These are phyloP conservation scores for Saccharomycopsis fibuligera DNA, from an alignment of 805 yeast genomes.

Conservation along the genomic window DNA sequence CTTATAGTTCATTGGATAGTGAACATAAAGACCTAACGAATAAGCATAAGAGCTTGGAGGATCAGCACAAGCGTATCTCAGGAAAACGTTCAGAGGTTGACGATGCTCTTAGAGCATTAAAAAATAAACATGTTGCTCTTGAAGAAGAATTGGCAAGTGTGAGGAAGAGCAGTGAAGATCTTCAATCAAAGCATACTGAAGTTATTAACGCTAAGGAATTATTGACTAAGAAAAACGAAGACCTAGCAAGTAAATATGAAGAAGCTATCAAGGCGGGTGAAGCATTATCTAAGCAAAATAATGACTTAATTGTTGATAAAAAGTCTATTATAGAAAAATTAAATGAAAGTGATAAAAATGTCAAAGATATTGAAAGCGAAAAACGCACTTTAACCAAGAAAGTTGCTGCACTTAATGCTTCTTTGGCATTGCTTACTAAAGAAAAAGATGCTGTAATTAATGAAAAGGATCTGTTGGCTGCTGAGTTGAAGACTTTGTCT, in stretches of 20 bases:
- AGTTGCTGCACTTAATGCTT: slow-evolving; percentile 5
- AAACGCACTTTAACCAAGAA: neutral
- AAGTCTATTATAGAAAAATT: neutral
- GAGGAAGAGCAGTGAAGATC: neutral
- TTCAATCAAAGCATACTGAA: neutral
- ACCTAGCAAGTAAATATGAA: neutral
- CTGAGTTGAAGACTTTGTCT: neutral
- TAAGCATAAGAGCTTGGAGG: slow-evolving; percentile 26
- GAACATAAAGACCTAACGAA: slow-evolving; percentile 30
- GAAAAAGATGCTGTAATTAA: slow-evolving; percentile 1
- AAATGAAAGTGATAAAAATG: neutral
- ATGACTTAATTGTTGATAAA: neutral
- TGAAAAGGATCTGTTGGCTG: neutral
- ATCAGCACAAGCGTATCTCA: slow-evolving; percentile 12
- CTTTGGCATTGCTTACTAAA: neutral
- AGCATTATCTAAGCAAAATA: neutral
- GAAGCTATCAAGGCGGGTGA: neutral
- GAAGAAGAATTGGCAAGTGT: slow-evolving; percentile 2
- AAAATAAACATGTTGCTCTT: slow-evolving; percentile 29
- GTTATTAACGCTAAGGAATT: neutral
- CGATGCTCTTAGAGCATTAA: neutral
- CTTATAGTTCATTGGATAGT: slow-evolving; percentile 22
- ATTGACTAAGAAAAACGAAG: neutral
- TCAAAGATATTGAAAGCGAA: neutral
- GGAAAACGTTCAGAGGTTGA: slow-evolving; percentile 7